Percentiles rank a stretch among this genome's conserved stretches.
phyloP scores from a whole-genome alignment of 257 asterid species.

The Solanum neorickii region DNA sequence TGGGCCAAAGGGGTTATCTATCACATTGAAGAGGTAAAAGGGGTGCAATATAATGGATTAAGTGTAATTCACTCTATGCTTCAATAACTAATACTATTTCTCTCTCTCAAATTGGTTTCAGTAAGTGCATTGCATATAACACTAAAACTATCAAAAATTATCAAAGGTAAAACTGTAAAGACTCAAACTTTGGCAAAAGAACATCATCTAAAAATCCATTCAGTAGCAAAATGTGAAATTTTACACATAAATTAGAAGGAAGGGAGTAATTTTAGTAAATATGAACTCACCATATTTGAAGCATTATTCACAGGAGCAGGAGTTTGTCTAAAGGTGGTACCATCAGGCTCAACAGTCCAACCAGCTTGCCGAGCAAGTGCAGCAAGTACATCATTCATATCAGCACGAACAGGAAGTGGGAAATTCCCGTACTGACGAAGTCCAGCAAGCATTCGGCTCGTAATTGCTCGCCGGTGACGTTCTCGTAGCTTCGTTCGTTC shows the following conservation, averaged over 20 bases:
- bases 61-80: not conserved
- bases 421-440: conserved; percentile 69
- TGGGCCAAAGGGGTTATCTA: not conserved
- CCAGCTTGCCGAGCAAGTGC: conserved; percentile 75
- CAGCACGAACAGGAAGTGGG: conserved; percentile 66
- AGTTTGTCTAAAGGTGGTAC: conserved; percentile 52
- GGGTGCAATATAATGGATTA: not conserved
- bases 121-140: not conserved
- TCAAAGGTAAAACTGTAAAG: not conserved
- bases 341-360: conserved; percentile 56
- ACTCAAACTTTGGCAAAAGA: not conserved
- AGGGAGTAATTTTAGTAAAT: not conserved
- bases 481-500: conserved; percentile 69
- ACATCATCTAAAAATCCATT: not conserved
- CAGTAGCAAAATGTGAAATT: not conserved
- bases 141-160: not conserved
- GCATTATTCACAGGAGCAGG: conserved; percentile 23
- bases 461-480: conserved; percentile 71
- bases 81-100: not conserved
- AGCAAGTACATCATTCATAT: conserved; percentile 74
- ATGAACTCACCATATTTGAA: conserved; percentile 31
- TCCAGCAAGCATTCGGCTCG: conserved; percentile 68
- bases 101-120: not conserved
- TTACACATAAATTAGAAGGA: not conserved
- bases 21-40: not conserved